Evolutionary conservation across 257 asterid genomes (phyloP), one percentile per base, ranked within the genome.

Genomic region (Echium plantagineum): DNA sequence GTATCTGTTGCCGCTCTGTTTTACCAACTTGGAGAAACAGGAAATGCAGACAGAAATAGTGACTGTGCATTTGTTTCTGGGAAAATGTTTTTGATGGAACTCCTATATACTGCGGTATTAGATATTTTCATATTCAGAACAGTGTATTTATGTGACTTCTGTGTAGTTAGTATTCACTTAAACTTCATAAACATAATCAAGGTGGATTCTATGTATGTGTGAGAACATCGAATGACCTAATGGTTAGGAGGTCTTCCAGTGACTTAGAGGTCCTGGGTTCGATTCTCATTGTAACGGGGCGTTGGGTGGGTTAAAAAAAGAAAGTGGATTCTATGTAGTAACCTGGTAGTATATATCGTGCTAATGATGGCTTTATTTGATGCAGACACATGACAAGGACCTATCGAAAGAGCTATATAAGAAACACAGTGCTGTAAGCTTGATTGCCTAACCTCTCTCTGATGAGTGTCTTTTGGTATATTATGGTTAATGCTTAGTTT

Each of bases 1-100:
- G 98, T 91, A 67, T 91, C 96, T 59, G 90, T 91, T 67, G 94
- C 98, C 19, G 96, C 83, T 55, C 61, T 91, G 75, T 91, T 91
- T 74, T 71, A 81, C 71, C 77, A 78, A 71, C 86, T 91, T 38
- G 93, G 93, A 18, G 93, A 80, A 71, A 71, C 77, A 74, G 84
- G 81, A 15, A 59, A 63, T 48, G 81, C 59, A 62, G 65, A 57
- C 12, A 71, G 65, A 66, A 73, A 66, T 59, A 42, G 71, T 64
- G 60, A 24, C 60, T 82, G 74, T 48, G 79, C 75, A 54, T 75
- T 71, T 65, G 74, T 78, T 67, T 83, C 95, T 73, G 95, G 96
- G 54, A 83, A 85, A 77, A 71, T 75, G 71, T 91, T 91, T 76
- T 70, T 91, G 83, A 79, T 80, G 46, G 98, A 85, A 72, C 95